These are phyloP conservation scores for Oropetium thomaeum DNA, from an alignment of 176 grass and related monocot genomes.

Conservation along the genomic window DNA sequence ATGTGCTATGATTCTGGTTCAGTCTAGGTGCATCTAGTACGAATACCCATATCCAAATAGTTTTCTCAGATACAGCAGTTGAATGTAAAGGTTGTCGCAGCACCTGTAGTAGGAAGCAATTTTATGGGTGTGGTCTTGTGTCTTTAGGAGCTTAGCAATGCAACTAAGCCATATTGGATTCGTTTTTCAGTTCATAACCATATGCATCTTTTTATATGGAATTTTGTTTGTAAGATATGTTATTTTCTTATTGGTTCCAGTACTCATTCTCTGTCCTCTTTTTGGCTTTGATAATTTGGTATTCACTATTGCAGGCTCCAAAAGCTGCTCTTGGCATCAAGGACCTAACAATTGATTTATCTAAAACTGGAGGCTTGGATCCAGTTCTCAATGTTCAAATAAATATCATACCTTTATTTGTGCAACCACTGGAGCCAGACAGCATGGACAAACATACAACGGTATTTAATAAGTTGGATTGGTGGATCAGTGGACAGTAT, in stretches of 20 bases:
- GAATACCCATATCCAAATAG: not conserved
- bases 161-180: not conserved
- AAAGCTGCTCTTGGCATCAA: conserved; percentile 77
- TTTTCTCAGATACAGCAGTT: too few relatives aligned
- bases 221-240: not conserved
- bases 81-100: too few relatives aligned
- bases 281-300: conserved; percentile 21
- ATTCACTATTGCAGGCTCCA: conserved; percentile 56
- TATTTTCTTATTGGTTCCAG: not conserved
- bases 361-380: conserved; percentile 57
- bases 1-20: not conserved
- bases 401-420: conserved; percentile 63
- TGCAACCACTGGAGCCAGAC: conserved; percentile 55
- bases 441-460: conserved; percentile 37
- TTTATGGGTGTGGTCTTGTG: not conserved
- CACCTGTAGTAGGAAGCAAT: too few relatives aligned
- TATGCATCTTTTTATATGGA: not conserved
- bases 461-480: conserved; percentile 47
- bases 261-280: not conserved
- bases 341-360: conserved; percentile 66
- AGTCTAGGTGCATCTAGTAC: not conserved
- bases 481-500: conserved; percentile 45
- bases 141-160: not conserved
- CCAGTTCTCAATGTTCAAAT: conserved; percentile 54
- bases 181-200: not conserved